Percentiles rank a stretch among this genome's conserved stretches.
Evolutionary conservation across 805 yeast species (phyloP).

Genomic region (Saitoella complicata): DNA sequence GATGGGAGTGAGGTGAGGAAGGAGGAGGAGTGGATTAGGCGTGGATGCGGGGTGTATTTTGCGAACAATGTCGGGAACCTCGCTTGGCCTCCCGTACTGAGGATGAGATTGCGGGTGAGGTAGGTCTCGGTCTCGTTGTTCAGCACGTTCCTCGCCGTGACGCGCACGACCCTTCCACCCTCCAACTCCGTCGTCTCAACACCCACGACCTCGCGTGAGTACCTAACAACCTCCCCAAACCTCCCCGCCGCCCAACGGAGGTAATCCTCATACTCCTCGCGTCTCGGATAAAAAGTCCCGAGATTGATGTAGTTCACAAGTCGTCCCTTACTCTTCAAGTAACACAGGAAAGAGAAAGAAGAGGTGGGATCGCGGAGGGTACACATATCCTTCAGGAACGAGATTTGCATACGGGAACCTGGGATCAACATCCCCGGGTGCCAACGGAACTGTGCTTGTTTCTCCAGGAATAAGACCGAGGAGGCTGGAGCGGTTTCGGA

Average conservation of each 20-base stretch:
- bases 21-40: constrained; percentile 11
- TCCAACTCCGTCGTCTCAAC: constrained; percentile 2
- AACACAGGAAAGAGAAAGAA: constrained; percentile 15
- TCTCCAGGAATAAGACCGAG: constrained; percentile 12
- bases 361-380: constrained; percentile 16
- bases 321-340: constrained; percentile 7
- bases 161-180: no score
- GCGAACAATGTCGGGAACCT: constrained; percentile 8
- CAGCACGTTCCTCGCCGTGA: background rate
- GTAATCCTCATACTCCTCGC: constrained; percentile 16
- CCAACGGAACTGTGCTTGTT: constrained; percentile 12
- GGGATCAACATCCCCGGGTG: constrained; percentile 17
- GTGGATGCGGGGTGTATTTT: background rate
- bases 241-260: constrained; percentile 16
- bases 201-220: constrained; percentile 7
- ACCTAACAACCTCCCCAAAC: constrained; percentile 9
- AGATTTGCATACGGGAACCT: constrained; percentile 15
- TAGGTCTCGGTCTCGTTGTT: background rate
- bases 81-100: constrained; percentile 14
- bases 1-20: constrained; percentile 5
- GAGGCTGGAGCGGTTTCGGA: no score
- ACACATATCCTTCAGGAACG: constrained; percentile 16
- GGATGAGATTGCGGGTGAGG: constrained; percentile 8
- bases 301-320: constrained; percentile 13
- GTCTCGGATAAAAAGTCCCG: constrained; percentile 15